A percentile compares a stretch with the other conserved stretches of the same genome.
phyloP scores from a whole-genome alignment of 169 alveolate genomes.

The Plasmodium chabaudi region DNA sequence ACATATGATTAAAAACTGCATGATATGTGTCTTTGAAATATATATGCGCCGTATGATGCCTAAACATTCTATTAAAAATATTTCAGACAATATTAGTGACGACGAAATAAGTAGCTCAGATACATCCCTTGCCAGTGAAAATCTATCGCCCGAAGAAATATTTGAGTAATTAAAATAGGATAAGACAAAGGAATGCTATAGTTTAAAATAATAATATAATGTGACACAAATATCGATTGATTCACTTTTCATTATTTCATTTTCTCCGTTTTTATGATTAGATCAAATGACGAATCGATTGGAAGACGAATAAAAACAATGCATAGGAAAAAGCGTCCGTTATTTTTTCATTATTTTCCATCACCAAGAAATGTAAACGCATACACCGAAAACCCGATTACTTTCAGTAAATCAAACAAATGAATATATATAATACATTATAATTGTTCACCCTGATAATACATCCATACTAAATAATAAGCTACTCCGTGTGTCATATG shows the following conservation, averaged over 20 bases:
- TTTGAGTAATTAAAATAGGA: constrained; percentile 44
- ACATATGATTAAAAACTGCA: neutral
- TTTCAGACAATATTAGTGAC: constrained; percentile 27
- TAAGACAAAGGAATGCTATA: neutral
- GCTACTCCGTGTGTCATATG: neutral
- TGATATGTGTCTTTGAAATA: neutral
- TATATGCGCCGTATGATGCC: neutral
- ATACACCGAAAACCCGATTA: constrained; percentile 68
- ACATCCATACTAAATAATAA: no score
- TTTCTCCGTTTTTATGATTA: constrained; percentile 6
- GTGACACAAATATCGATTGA: neutral
- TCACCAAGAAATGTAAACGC: constrained; percentile 71
- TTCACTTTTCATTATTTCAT: neutral
- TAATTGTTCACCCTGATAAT: neutral
- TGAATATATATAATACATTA: neutral
- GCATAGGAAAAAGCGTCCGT: constrained; percentile 73
- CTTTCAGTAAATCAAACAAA: constrained; percentile 52
- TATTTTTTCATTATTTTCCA: constrained; percentile 69
- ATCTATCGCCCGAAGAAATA: constrained; percentile 30
- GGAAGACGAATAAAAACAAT: constrained; percentile 68
- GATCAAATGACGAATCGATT: constrained; percentile 55
- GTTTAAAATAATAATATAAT: neutral
- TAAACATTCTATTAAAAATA: constrained; percentile 9
- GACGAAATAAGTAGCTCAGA: constrained; percentile 42
- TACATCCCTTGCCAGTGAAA: constrained; percentile 60